These are phyloP conservation scores for Rhizopogon salebrosus DNA, from an alignment of 768 basidiomycete species.

Conservation along the genomic window DNA sequence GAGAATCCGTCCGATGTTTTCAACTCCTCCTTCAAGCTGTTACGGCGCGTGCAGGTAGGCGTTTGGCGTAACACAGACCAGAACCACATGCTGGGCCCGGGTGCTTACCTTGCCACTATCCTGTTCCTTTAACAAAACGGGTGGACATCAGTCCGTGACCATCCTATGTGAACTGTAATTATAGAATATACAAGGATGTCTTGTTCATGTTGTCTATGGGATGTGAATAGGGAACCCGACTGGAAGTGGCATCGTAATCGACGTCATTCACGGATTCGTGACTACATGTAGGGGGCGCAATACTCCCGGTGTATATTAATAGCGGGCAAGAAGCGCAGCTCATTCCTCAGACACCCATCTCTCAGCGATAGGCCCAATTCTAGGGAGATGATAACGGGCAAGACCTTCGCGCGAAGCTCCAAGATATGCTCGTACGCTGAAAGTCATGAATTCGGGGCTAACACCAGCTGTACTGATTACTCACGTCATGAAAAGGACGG, in stretches of 20 bases:
- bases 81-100: constrained; percentile 13
- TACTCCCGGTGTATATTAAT: background rate
- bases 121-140: background rate
- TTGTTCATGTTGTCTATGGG: background rate
- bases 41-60: constrained; percentile 15
- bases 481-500: constrained; percentile 52
- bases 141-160: too few relatives aligned
- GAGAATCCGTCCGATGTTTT: constrained; percentile 50
- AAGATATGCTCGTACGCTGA: constrained; percentile 45
- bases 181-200: background rate
- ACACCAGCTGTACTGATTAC: constrained; percentile 17
- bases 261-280: background rate
- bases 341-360: constrained; percentile 65
- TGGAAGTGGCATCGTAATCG: background rate
- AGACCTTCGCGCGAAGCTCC: constrained; percentile 49
- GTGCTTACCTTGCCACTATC: constrained; percentile 25
- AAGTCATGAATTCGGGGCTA: constrained; percentile 7
- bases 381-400: constrained; percentile 56
- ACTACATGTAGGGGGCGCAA: background rate
- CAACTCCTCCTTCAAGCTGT: constrained; percentile 29
- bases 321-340: constrained; percentile 7
- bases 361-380: constrained; percentile 61
- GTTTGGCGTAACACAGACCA: constrained; percentile 25
- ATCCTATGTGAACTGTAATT: background rate
- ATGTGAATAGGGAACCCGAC: background rate